Evolutionary conservation across 2,329 filamentous ascomycete genomes (phyloP).

Genomic region (Rhynchosporium agropyri): DNA sequence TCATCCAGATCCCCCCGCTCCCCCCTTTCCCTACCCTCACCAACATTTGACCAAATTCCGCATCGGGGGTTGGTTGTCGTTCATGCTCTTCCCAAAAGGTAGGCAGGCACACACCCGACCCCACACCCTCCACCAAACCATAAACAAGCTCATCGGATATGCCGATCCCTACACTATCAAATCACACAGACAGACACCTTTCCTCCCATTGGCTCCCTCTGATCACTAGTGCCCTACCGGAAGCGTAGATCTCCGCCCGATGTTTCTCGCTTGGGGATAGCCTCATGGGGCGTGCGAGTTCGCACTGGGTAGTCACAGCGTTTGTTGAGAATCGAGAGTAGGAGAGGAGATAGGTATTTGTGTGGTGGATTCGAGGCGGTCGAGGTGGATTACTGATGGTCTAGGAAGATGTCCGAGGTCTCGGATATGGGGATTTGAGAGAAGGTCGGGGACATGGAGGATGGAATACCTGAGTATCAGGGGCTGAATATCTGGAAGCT

Average conservation of each 20-base stretch:
- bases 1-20: too few relatives aligned
- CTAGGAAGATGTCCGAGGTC: slow-evolving; percentile 1
- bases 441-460: slow-evolving; percentile 2
- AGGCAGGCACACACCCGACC: too few relatives aligned
- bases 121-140: too few relatives aligned
- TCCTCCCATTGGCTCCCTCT: not conserved
- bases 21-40: too few relatives aligned
- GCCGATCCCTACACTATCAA: not conserved
- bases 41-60: too few relatives aligned
- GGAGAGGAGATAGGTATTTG: too few relatives aligned
- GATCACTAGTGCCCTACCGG: not conserved
- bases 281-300: not conserved
- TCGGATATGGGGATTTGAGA: not conserved
- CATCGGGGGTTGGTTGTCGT: too few relatives aligned
- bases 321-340: not conserved
- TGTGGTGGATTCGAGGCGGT: not conserved
- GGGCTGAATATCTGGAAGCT: too few relatives aligned
- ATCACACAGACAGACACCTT: not conserved
- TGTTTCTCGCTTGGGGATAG: not conserved
- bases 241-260: slow-evolving; percentile 5
- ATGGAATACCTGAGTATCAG: too few relatives aligned
- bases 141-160: too few relatives aligned
- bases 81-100: too few relatives aligned
- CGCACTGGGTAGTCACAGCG: not conserved
- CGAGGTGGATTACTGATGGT: not conserved